Conservation (phyloP, 305 asterid species). For the Solanum hybrid region DNA sequence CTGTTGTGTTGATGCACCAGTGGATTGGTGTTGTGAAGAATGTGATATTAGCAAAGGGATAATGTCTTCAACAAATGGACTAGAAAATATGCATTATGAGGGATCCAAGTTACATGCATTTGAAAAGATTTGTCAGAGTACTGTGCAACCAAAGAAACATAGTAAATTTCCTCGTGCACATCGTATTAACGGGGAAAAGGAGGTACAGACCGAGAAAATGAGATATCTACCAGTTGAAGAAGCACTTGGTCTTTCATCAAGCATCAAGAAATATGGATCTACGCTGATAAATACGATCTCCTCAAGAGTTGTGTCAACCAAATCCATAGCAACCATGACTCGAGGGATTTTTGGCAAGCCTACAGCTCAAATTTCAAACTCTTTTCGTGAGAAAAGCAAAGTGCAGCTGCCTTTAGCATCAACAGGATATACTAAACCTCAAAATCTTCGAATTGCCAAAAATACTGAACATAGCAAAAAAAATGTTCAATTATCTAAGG, state of each 20-base stretch:
- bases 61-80: background rate
- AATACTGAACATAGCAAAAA: background rate
- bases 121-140: background rate
- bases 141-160: background rate
- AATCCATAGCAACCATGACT: background rate
- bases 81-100: background rate
- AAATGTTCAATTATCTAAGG: background rate
- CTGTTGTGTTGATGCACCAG: background rate
- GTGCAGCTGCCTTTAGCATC: slow-evolving; percentile 6
- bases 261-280: background rate
- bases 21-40: background rate
- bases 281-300: background rate
- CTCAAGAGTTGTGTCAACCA: background rate
- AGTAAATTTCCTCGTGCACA: background rate
- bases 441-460: background rate
- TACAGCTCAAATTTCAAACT: background rate
- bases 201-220: background rate
- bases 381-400: background rate
- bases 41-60: background rate
- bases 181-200: background rate
- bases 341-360: background rate
- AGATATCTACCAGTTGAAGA: background rate
- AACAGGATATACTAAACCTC: slow-evolving; percentile 8
- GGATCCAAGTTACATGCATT: background rate
- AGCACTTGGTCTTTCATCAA: no score